Conservation (phyloP, 177 flowering plant genomes). For the Vitis hybrid region DNA sequence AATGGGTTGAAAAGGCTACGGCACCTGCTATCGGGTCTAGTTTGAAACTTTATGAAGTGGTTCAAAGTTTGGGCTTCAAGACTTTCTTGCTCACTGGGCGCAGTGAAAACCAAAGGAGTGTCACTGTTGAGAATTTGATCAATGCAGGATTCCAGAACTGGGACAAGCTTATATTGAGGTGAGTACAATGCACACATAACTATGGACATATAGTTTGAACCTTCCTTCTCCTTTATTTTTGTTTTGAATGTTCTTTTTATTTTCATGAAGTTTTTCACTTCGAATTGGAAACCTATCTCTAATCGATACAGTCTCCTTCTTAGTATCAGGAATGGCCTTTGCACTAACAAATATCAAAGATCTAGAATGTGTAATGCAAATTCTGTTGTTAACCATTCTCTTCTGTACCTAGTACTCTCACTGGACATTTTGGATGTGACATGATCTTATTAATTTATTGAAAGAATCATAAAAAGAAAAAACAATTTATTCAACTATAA, state of each 20-base stretch:
- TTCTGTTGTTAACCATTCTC: too few relatives aligned
- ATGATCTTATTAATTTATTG: too few relatives aligned
- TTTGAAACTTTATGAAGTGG: slow-evolving; percentile 72
- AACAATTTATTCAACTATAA: too few relatives aligned
- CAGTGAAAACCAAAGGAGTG: slow-evolving; percentile 58
- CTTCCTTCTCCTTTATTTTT: neutral
- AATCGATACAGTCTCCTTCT: too few relatives aligned
- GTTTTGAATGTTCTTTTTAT: neutral
- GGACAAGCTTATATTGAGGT: slow-evolving; percentile 92
- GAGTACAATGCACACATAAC: slow-evolving; percentile 2
- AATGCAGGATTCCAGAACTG: slow-evolving; percentile 71
- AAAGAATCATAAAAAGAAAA: too few relatives aligned
- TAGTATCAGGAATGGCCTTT: too few relatives aligned
- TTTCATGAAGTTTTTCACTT: too few relatives aligned
- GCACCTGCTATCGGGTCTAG: slow-evolving; percentile 73
- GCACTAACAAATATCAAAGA: too few relatives aligned
- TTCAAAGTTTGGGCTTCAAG: slow-evolving; percentile 64
- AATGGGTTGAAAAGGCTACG: slow-evolving; percentile 74
- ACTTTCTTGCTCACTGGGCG: slow-evolving; percentile 86
- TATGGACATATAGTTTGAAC: neutral
- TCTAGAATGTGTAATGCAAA: too few relatives aligned
- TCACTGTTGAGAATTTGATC: slow-evolving; percentile 68
- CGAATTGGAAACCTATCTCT: too few relatives aligned
- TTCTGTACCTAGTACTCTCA: too few relatives aligned
- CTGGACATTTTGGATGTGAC: too few relatives aligned